A percentile compares a stretch with the other conserved stretches of the same genome.
Conservation (phyloP, 441 rosid genomes). For the Dalechampia spathulata region DNA sequence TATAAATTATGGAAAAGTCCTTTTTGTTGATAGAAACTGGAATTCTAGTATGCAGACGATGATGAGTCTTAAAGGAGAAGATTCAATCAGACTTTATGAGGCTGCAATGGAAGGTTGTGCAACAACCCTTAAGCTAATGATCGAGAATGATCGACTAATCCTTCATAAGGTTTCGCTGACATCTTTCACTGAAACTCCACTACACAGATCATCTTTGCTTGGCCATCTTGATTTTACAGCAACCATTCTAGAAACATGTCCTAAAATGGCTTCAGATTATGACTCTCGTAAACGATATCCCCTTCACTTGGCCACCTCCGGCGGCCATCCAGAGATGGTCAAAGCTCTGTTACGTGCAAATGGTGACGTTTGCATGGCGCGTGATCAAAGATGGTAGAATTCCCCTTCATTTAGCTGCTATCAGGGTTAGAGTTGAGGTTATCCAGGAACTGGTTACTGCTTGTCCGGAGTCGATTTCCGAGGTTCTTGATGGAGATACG, state of each 20-base stretch:
- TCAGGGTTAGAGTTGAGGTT: conserved; percentile 23
- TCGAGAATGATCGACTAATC: conserved; percentile 8
- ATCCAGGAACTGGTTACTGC: conserved; percentile 15
- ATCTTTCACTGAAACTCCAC: conserved; percentile 16
- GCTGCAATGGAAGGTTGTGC: conserved; percentile 18
- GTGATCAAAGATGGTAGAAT: conserved; percentile 22
- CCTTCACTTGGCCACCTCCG: conserved; percentile 28
- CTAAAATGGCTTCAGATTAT: conserved; percentile 19
- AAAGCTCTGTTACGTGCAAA: conserved; percentile 15
- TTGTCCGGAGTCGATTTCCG: conserved; percentile 1
- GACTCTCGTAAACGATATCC: conserved; percentile 18
- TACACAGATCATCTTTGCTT: conserved; percentile 23
- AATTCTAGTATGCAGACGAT: too few species aligned
- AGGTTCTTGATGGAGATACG: conserved; percentile 4
- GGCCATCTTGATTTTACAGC: conserved; percentile 25
- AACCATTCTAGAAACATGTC: conserved; percentile 12
- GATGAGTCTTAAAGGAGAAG: not conserved
- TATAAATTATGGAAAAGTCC: too few species aligned
- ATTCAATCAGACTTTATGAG: conserved; percentile 1
- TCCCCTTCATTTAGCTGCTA: conserved; percentile 32
- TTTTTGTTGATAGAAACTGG: not conserved
- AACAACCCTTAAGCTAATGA: conserved; percentile 1
- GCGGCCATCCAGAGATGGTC: conserved; percentile 23
- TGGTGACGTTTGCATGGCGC: conserved; percentile 7
- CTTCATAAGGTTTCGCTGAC: conserved; percentile 5